Evolutionary conservation across 176 grass and related monocot genomes (phyloP).

Genomic region (Bolboschoenus planiculmis): DNA sequence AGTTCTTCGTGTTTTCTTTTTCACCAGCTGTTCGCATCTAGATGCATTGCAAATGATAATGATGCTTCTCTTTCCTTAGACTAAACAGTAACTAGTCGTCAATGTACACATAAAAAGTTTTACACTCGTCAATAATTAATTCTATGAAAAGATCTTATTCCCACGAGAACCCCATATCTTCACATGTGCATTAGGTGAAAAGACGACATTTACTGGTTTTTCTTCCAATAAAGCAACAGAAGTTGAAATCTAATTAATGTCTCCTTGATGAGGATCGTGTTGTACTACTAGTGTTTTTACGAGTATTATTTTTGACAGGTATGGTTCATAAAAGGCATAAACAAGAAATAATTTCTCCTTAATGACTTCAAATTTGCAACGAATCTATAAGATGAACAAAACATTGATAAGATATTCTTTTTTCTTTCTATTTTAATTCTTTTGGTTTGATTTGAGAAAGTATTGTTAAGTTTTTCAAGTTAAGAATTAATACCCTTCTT

Average conservation of each 20-base stretch:
- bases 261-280: background rate
- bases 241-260: background rate
- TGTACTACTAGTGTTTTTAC: background rate
- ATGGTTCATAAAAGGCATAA: background rate
- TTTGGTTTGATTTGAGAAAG: no score
- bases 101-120: no score
- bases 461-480: no score
- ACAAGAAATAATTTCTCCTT: no score
- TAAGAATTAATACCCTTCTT: no score
- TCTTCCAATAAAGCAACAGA: background rate
- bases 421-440: no score
- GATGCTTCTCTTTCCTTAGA: background rate
- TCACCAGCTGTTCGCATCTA: background rate
- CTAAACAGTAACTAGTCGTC: background rate
- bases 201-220: background rate
- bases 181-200: conserved; percentile 1
- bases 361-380: background rate
- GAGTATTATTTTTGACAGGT: background rate
- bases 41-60: background rate
- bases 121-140: no score
- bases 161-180: background rate
- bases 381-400: no score
- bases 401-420: no score
- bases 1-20: background rate
- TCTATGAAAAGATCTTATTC: no score